A percentile compares a stretch with the other conserved stretches of the same genome.
phyloP scores from a whole-genome alignment of 805 yeast species.

The Martiniozyma abietophila region DNA sequence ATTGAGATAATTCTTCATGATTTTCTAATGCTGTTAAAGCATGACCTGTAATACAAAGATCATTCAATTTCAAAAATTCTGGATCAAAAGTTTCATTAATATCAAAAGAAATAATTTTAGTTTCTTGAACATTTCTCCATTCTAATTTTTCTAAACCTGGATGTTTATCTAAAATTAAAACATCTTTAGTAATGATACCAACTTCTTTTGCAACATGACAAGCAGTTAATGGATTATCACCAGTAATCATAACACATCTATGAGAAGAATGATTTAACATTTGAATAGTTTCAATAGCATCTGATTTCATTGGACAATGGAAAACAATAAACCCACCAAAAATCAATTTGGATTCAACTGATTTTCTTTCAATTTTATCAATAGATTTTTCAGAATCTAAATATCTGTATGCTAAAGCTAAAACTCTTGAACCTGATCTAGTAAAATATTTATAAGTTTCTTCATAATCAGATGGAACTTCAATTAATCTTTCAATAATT shows the following conservation, averaged over 20 bases:
- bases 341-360: slow-evolving; percentile 60
- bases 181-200: slow-evolving; percentile 73
- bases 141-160: slow-evolving; percentile 46
- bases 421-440: slow-evolving; percentile 91
- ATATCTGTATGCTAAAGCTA: slow-evolving; percentile 85
- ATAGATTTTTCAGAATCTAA: slow-evolving; percentile 40
- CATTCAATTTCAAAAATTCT: slow-evolving; percentile 53
- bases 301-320: slow-evolving; percentile 93
- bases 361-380: slow-evolving; percentile 59
- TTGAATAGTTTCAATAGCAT: slow-evolving; percentile 80
- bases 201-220: slow-evolving; percentile 96
- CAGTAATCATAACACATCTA: slow-evolving; percentile 96
- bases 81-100: slow-evolving; percentile 48
- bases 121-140: slow-evolving; percentile 82
- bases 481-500: slow-evolving; percentile 61
- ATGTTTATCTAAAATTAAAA: slow-evolving; percentile 74
- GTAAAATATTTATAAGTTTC: slow-evolving; percentile 82
- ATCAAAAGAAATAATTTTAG: slow-evolving; percentile 57
- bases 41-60: slow-evolving; percentile 88
- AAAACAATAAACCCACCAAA: slow-evolving; percentile 94
- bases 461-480: slow-evolving; percentile 74
- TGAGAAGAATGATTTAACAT: slow-evolving; percentile 95
- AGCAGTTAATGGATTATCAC: slow-evolving; percentile 97
- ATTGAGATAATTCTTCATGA: slow-evolving; percentile 59
- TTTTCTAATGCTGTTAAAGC: slow-evolving; percentile 62